Evolutionary conservation across 2,329 filamentous ascomycete genomes (phyloP).

Genomic region (Trichoderma breve): DNA sequence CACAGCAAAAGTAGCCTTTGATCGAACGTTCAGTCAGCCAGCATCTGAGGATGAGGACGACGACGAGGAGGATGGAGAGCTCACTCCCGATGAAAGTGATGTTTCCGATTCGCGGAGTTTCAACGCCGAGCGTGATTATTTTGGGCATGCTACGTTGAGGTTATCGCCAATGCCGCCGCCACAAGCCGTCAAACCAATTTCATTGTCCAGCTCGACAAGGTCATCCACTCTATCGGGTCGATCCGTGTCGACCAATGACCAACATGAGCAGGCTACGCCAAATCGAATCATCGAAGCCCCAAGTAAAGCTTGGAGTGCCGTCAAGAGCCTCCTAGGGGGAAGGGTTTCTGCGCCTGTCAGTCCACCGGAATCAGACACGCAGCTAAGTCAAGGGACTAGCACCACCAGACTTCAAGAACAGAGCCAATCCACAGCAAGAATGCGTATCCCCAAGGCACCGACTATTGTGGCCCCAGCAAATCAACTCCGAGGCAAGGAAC

Average conservation of each 20-base stretch:
- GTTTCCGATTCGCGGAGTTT: conserved; percentile 37
- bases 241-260: background rate
- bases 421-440: background rate
- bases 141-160: conserved; percentile 38
- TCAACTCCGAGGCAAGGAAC: background rate
- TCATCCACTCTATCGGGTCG: background rate
- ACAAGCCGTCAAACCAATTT: background rate
- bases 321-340: conserved; percentile 1
- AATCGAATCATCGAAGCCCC: background rate
- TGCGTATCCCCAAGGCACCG: background rate
- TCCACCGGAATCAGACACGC: conserved; percentile 18
- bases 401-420: background rate
- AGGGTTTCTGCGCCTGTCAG: conserved; percentile 2
- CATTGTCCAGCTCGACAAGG: background rate
- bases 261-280: background rate
- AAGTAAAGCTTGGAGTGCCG: conserved; percentile 5
- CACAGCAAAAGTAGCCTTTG: background rate
- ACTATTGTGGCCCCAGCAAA: background rate
- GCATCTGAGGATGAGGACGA: conserved; percentile 26
- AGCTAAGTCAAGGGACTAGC: background rate
- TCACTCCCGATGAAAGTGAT: conserved; percentile 26
- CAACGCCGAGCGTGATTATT: conserved; percentile 37
- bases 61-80: background rate
- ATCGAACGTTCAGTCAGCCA: background rate
- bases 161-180: conserved; percentile 27